A percentile compares a stretch with the other conserved stretches of the same genome.
phyloP scores from a whole-genome alignment of 179 eudicot species.

The Silene vulgaris region DNA sequence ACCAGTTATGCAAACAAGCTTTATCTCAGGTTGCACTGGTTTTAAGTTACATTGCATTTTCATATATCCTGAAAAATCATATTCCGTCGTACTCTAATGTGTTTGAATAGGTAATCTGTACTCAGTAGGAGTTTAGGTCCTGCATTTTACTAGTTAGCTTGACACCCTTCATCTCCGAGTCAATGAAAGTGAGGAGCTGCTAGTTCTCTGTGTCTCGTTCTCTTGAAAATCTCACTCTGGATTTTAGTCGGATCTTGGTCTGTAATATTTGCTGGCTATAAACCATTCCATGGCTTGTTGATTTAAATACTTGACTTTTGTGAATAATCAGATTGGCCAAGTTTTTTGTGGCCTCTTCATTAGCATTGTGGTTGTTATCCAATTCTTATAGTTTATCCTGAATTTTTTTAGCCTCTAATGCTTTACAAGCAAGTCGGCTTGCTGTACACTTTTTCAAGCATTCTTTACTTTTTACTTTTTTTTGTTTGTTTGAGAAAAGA shows the following conservation, averaged over 20 bases:
- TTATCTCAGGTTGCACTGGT: slow-evolving; percentile 69
- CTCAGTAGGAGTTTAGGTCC: not conserved
- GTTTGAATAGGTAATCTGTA: not conserved
- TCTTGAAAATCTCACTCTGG: too few relatives aligned
- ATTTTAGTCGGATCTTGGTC: not conserved
- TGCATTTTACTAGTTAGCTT: not conserved
- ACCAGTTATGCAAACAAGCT: slow-evolving; percentile 94
- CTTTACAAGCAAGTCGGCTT: not conserved
- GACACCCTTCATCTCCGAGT: not conserved
- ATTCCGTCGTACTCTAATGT: not conserved
- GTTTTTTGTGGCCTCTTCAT: not conserved
- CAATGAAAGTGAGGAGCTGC: not conserved
- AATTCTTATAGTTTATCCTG: not conserved
- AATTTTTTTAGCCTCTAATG: not conserved
- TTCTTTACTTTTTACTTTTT: not conserved
- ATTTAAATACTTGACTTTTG: not conserved
- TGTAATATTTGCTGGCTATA: not conserved
- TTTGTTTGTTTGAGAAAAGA: not conserved
- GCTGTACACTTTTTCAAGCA: not conserved
- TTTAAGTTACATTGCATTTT: not conserved
- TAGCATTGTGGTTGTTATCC: not conserved
- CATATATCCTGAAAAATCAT: too few relatives aligned
- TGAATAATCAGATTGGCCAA: not conserved
- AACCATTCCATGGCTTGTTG: not conserved
- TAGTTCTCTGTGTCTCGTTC: not conserved